Conservation (phyloP, 306 rosid species). For the Purshia tridentata region DNA sequence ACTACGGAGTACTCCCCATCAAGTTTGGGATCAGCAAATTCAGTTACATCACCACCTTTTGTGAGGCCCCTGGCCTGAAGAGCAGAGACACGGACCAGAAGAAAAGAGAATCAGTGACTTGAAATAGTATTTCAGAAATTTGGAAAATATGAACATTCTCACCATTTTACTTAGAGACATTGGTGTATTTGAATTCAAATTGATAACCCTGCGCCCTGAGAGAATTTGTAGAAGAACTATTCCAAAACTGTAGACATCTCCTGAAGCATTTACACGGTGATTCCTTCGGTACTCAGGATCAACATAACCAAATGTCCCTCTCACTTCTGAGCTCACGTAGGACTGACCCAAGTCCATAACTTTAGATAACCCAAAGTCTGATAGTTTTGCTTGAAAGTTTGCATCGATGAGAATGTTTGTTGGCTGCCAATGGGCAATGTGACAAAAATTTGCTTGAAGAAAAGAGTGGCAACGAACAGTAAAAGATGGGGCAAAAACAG, state of each 20-base stretch:
- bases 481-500: background rate
- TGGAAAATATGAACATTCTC: constrained; percentile 2
- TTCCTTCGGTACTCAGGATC: constrained; percentile 64
- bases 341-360: constrained; percentile 58
- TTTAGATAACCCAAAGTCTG: constrained; percentile 67
- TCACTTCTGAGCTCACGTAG: constrained; percentile 63
- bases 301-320: constrained; percentile 71
- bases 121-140: background rate
- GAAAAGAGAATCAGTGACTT: background rate
- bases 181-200: constrained; percentile 40
- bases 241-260: constrained; percentile 70
- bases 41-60: constrained; percentile 38
- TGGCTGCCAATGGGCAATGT: constrained; percentile 45
- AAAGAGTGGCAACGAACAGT: background rate
- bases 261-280: constrained; percentile 64
- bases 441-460: constrained; percentile 9
- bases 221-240: constrained; percentile 60
- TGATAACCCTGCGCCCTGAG: constrained; percentile 57
- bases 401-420: constrained; percentile 56
- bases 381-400: constrained; percentile 60
- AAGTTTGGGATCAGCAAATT: constrained; percentile 58
- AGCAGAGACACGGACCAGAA: constrained; percentile 13
- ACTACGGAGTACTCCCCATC: constrained; percentile 45
- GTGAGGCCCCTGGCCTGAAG: constrained; percentile 48
- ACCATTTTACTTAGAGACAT: constrained; percentile 56